phyloP scores from a whole-genome alignment of 192 early-diverging fungal species.

The Backusella australiensis region DNA sequence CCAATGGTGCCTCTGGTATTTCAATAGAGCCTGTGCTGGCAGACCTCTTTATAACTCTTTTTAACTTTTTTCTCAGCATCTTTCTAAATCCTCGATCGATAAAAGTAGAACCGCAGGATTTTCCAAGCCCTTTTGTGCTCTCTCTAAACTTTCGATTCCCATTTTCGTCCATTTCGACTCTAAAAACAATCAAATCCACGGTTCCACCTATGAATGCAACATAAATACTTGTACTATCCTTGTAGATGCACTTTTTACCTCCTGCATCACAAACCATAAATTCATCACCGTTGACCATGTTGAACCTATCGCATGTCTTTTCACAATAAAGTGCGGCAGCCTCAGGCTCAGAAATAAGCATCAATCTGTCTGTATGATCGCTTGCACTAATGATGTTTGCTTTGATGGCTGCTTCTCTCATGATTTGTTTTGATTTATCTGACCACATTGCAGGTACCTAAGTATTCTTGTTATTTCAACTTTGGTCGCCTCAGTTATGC shows the following conservation, averaged over 20 bases:
- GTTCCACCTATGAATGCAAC: slow-evolving; percentile 39
- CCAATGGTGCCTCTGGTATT: slow-evolving; percentile 23
- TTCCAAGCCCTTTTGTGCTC: slow-evolving; percentile 46
- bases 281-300: slow-evolving; percentile 45
- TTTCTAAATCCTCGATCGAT: slow-evolving; percentile 48
- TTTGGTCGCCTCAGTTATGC: too few species aligned
- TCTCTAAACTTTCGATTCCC: slow-evolving; percentile 39
- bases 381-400: slow-evolving; percentile 44
- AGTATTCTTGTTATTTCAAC: too few species aligned
- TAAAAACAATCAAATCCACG: slow-evolving; percentile 50
- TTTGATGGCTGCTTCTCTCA: slow-evolving; percentile 47
- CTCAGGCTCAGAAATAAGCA: slow-evolving; percentile 52
- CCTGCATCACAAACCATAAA: slow-evolving; percentile 59
- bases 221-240: too few species aligned
- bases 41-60: slow-evolving; percentile 5
- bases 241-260: slow-evolving; percentile 23
- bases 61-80: slow-evolving; percentile 34
- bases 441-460: slow-evolving; percentile 52
- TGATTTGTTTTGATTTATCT: slow-evolving; percentile 47
- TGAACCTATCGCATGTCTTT: slow-evolving; percentile 50
- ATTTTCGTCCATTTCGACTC: slow-evolving; percentile 31
- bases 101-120: slow-evolving; percentile 53
- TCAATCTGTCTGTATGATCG: slow-evolving; percentile 41
- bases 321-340: slow-evolving; percentile 55
- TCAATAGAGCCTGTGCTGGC: background rate